Conservation (phyloP, 139 green algal species). For the Chlamydomonas asymmetrica region DNA sequence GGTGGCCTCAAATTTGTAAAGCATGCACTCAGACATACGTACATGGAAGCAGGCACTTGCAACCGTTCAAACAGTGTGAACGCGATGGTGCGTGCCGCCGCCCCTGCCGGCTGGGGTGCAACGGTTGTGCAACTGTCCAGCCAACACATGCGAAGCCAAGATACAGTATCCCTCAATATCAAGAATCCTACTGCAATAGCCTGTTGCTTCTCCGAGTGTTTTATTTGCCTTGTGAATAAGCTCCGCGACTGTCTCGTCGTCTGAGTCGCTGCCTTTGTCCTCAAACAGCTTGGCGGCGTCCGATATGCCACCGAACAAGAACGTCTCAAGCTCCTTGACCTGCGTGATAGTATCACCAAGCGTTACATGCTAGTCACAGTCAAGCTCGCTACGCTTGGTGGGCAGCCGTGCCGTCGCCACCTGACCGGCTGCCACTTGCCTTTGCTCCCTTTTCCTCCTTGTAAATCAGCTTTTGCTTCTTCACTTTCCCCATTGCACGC, state of each 20-base stretch:
- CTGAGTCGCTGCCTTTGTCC: slow-evolving; percentile 9
- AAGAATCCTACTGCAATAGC: no score
- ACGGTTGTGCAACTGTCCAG: no score
- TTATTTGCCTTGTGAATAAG: slow-evolving; percentile 22
- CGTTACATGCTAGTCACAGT: neutral
- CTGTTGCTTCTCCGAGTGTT: neutral
- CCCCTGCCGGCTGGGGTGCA: neutral
- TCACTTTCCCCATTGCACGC: no score
- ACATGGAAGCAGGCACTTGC: neutral
- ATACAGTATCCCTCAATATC: no score
- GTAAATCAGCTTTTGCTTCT: slow-evolving; percentile 32
- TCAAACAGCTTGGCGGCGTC: slow-evolving; percentile 4
- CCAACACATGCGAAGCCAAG: neutral
- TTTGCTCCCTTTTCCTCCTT: slow-evolving; percentile 15
- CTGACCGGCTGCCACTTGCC: neutral
- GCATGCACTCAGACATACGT: no score
- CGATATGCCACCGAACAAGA: slow-evolving; percentile 42
- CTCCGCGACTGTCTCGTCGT: slow-evolving; percentile 20
- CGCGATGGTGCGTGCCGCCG: neutral
- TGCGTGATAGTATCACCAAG: slow-evolving; percentile 22
- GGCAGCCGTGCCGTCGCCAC: neutral
- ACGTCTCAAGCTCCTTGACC: slow-evolving; percentile 53
- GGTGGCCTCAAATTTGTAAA: no score
- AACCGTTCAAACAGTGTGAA: neutral
- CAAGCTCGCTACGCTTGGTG: neutral